Base-by-base conservation (phyloP, 208 protist species). In the Naegleria gruberi region DNA sequence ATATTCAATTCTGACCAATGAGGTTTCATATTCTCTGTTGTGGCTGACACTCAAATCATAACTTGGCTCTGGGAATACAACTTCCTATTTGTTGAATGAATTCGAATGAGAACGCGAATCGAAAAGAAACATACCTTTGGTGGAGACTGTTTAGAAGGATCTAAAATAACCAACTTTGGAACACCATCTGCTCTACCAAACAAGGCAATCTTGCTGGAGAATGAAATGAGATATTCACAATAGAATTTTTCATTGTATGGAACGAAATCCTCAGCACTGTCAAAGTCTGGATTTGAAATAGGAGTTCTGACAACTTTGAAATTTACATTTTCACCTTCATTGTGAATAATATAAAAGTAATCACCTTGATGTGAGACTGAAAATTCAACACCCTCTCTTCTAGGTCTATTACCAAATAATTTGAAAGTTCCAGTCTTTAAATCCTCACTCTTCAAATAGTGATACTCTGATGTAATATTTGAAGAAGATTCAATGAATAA, bases 301-400 rank as follows among this genome's bases (percentile, higher is more conserved):
- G 83, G 83, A 23, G 42, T 37, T 45, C 43, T 45, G 4, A 87
- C 37, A 23, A 87, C n/a, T 87, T 23, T 87, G 55, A 87, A 87
- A 41, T 87, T 87, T 4, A 34, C 37, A 10, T 5, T 41, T 19
- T 34, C 44, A 55, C 55, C 42, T 6, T 15, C 12, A 87, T 87
- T 87, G 6, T 87, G n/a, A 17, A 19, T 57, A 87, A 87, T 51
- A 40, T 87, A 87, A 30, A 87, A 87, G 55, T 87, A 37, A 0
- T 46, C 6, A 41, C 19, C 44, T 4, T 87, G 8, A 40, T 87
- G 83, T 40, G 26, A 37, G 5, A 87, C 6, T 0, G 51, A 46
- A 55, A 44, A 87, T 34, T 87, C 83, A 40, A 87, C 8, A n/a
- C 83, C 83, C 55, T 46, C 8, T 55, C 12, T 37, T 87, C 83